Conservation (phyloP, 768 basidiomycete species). For the Coprinopsis strossmayeri region DNA sequence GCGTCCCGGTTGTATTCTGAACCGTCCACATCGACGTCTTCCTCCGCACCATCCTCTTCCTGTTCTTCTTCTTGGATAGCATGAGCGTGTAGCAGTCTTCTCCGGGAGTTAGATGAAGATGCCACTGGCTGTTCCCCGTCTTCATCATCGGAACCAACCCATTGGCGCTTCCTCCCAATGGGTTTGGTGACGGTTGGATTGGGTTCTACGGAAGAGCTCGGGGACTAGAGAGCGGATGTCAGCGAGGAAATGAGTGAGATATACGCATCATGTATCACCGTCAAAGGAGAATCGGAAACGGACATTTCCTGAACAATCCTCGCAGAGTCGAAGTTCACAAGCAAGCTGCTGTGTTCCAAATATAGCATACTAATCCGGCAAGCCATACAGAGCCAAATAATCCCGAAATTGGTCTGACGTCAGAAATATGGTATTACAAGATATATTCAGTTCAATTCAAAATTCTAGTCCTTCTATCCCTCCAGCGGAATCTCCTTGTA, state of each 20-base stretch:
- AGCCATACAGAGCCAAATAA: not conserved
- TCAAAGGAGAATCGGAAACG: conserved; percentile 1
- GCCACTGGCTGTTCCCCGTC: conserved; percentile 9
- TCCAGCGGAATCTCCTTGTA: conserved; percentile 46
- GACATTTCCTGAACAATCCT: too few relatives aligned
- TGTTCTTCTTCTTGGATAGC: not conserved
- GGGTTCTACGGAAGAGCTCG: not conserved
- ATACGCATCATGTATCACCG: not conserved
- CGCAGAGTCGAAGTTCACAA: too few relatives aligned
- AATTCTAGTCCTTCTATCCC: conserved; percentile 15
- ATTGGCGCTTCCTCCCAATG: not conserved
- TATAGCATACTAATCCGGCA: not conserved
- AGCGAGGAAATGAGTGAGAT: not conserved
- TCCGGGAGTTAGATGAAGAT: not conserved
- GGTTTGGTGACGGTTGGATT: not conserved
- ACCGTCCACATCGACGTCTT: too few relatives aligned
- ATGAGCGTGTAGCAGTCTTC: not conserved
- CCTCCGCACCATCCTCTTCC: not conserved
- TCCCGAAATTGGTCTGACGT: too few relatives aligned
- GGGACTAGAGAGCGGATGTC: not conserved
- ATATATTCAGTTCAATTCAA: not conserved
- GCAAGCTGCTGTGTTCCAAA: not conserved
- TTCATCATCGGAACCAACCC: conserved; percentile 12
- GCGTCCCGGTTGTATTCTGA: too few relatives aligned
- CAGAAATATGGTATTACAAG: too few relatives aligned